Evolutionary conservation across 805 yeast species (phyloP), one percentile per base, ranked within the genome.

Genomic region (Wickerhamiella spandovensis): DNA sequence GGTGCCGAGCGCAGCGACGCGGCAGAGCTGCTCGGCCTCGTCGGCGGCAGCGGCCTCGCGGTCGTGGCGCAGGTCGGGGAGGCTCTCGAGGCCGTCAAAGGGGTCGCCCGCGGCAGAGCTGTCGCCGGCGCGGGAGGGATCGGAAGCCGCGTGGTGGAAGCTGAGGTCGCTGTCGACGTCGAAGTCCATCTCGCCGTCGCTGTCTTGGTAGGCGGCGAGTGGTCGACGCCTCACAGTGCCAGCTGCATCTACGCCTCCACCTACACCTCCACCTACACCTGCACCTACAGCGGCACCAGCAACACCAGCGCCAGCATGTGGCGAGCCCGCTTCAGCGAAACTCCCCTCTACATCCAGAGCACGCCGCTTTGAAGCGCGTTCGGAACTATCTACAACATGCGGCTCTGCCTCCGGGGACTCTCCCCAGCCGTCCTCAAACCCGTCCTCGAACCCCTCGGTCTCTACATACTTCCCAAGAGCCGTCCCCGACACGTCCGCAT

Each of bases 21-120:
- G 12, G 49, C 39, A 5, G 5, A 59, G 47, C 44, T 56, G 49
- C 13, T 43, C 46, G 10, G 60, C 54, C 30, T 59, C 62, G 15
- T 56, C 54, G 17, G 53, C 55, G 2, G 60, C 60, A 18, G 53
- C 51, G 1, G 53, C 48, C 4, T 51, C 48, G 10, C 50, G 43
- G 42, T 53, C 58, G 25, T 52, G 55, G 3, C 55, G 57, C 9
- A 56, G 53, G 5, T 54, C 72, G 54, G 56, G 67, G 62, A 54
- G 68, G 58, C 48, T 70, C 67, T 53, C 72, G 44, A 74, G 66
- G 67, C 78, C 61, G 9, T 57, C 59, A 15, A 65, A 59, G 63
- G 69, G 58, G 68, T 69, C 38, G 72, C 67, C n/a, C n/a, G 32
- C 28, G 7, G 28, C 20, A 9, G 17, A 5, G 30, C 12, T 6